Conservation (phyloP, 148 eudicot genomes). For the Chenopodium suecicum region DNA sequence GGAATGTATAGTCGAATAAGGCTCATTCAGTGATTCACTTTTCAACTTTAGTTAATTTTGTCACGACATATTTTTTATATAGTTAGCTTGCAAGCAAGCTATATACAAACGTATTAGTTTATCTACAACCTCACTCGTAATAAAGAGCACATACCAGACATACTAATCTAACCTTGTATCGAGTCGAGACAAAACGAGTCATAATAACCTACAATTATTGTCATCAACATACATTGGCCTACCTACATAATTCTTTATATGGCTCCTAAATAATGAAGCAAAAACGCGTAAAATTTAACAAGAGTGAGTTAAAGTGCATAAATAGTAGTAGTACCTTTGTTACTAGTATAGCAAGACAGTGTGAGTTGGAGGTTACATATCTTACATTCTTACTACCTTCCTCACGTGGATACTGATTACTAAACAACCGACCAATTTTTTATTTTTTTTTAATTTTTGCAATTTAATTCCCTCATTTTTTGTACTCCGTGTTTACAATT, state of each 20-base stretch:
- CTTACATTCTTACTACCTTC: not conserved
- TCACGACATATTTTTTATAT: too few species aligned
- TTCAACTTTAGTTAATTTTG: too few species aligned
- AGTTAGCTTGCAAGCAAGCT: too few species aligned
- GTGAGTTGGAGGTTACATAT: not conserved
- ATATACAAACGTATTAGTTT: too few species aligned
- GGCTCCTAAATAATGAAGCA: not conserved
- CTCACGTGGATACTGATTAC: slow-evolving; percentile 7
- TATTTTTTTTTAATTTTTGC: not conserved
- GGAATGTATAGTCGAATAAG: too few species aligned
- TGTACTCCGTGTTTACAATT: not conserved
- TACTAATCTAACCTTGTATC: not conserved
- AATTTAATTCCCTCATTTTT: not conserved
- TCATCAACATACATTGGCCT: too few species aligned
- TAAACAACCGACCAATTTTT: not conserved
- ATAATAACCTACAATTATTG: not conserved
- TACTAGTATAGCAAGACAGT: not conserved
- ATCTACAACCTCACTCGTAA: not conserved
- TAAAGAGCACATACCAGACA: too few species aligned
- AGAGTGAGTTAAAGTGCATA: not conserved
- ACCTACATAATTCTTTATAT: too few species aligned
- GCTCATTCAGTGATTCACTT: too few species aligned
- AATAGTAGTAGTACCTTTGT: not conserved
- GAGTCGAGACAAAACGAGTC: too few species aligned
- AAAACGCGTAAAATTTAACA: not conserved